Base-by-base conservation (phyloP, 2,329 filamentous ascomycete genomes). In the Chrysoporthe deuterocubensis region DNA sequence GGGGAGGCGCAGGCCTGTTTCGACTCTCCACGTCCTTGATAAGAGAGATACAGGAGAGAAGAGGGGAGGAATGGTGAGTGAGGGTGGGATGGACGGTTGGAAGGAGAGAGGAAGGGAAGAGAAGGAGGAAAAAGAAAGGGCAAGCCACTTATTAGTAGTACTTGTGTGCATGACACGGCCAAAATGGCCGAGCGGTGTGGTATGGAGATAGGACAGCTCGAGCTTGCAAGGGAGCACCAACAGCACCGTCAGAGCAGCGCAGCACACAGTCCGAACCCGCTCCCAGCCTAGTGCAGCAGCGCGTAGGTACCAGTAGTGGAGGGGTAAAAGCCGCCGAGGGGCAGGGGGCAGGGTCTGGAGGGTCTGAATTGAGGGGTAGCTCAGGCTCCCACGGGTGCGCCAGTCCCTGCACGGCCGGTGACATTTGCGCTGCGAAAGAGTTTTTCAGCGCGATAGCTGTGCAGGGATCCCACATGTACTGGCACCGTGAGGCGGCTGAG, bases 1-100 rank as follows among this genome's bases (percentile, higher is more conserved):
- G 18, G 56, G 48, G 46, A 54, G 50, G 67, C n/a, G 43, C 46
- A 60, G 37, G 9, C 42, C 34, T 21, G 34, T 61, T 14, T 46
- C 57, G 46, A 60, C 61, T 70, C 69, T 70, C 67, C 67, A 69
- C 61, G 68, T 58, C 57, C 62, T 67, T 18, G 60, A 14, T 67
- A 61, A 64, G 65, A 70, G 66, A 62, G 52, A 67, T 69, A 62
- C 61, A 62, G 54, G 65, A 67, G 64, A 64, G 62, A 61, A 57
- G 50, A 64, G 62, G 62, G 54, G 26, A 60, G 61, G 57, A 66
- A 68, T 66, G 62, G 57, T 66, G 65, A n/a, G 57, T 66, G 32
- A 44, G 64, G 62, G 50, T 42, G 68, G 67, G 65, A 52, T 59
- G 63, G 66, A 26, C 58, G 62, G 60, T 37, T 58, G 54, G 43